Conservation (phyloP, 352 stramenopile species). For the Thraustochytrium sp. region DNA sequence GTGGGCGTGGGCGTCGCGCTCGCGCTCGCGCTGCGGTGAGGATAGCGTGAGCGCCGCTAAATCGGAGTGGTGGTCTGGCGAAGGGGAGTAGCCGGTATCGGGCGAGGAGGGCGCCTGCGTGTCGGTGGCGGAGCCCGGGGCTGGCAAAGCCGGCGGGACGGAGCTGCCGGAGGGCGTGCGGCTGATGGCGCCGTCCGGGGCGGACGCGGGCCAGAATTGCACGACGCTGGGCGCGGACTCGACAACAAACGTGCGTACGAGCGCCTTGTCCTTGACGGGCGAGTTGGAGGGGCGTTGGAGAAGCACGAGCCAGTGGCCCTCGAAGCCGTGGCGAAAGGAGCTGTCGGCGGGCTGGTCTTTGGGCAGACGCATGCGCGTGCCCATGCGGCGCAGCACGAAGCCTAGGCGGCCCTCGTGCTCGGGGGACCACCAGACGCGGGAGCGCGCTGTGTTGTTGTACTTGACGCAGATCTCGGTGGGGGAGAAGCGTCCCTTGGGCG, state of each 20-base stretch:
- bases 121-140: no score
- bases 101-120: no score
- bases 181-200: no score
- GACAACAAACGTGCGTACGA: slow-evolving; percentile 1
- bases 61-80: no score
- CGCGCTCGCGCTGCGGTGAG: no score
- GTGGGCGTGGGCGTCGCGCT: no score
- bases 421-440: slow-evolving; percentile 16
- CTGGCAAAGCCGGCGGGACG: no score
- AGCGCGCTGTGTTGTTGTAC: slow-evolving; percentile 37
- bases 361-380: not conserved
- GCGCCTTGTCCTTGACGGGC: not conserved
- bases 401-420: slow-evolving; percentile 14
- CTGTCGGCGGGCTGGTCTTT: not conserved
- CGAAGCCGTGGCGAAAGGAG: not conserved
- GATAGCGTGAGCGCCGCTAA: no score
- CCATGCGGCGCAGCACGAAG: slow-evolving; percentile 25
- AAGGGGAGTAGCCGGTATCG: no score
- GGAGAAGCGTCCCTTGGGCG: not conserved
- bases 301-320: slow-evolving; percentile 24
- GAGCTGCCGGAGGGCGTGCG: no score
- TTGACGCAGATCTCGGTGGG: slow-evolving; percentile 32
- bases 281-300: not conserved
- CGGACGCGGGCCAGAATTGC: slow-evolving; percentile 9
- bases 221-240: not conserved